Percentiles rank a stretch among this genome's conserved stretches.
phyloP scores from a whole-genome alignment of 2,329 filamentous ascomycete species.

The Penicillium polonicum region DNA sequence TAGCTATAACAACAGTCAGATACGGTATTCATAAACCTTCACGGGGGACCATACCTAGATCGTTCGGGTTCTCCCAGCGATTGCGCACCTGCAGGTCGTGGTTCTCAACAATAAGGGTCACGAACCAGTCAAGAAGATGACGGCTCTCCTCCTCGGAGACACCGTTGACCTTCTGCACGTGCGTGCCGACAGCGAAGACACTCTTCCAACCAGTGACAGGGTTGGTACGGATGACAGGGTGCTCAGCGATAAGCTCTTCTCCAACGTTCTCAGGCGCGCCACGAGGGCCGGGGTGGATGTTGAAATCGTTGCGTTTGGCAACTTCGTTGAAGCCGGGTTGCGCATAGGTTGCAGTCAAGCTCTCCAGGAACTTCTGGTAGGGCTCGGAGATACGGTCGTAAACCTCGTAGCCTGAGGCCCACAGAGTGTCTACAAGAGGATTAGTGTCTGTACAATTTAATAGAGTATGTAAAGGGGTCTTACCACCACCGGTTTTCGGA shows the following conservation, averaged over 20 bases:
- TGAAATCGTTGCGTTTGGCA: conserved; percentile 31
- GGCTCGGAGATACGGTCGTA: conserved; percentile 42
- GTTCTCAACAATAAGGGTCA: conserved; percentile 40
- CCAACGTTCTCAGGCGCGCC: conserved; percentile 61
- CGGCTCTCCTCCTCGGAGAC: conserved; percentile 35
- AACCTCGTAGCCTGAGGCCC: conserved; percentile 45
- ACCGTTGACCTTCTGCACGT: conserved; percentile 35
- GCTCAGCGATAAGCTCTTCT: conserved; percentile 48
- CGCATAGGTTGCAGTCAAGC: conserved; percentile 39
- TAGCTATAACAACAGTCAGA: conserved; percentile 4
- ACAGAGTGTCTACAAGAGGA: conserved; percentile 39
- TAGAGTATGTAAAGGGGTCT: not conserved
- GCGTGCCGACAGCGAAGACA: conserved; percentile 35
- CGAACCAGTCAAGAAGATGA: conserved; percentile 36
- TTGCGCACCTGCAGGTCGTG: conserved; percentile 45
- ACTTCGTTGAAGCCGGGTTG: conserved; percentile 31
- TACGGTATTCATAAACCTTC: not conserved
- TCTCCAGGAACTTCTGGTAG: conserved; percentile 41
- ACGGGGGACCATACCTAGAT: conserved; percentile 34
- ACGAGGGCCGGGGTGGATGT: conserved; percentile 29
- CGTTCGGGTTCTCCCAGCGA: conserved; percentile 41
- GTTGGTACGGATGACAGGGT: conserved; percentile 54
- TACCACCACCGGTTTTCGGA: conserved; percentile 45
- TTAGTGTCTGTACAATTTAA: not conserved
- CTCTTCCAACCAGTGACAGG: conserved; percentile 44